Base-by-base conservation (phyloP, 1,139 yeast genomes). In the Meyerozyma athensensis region DNA sequence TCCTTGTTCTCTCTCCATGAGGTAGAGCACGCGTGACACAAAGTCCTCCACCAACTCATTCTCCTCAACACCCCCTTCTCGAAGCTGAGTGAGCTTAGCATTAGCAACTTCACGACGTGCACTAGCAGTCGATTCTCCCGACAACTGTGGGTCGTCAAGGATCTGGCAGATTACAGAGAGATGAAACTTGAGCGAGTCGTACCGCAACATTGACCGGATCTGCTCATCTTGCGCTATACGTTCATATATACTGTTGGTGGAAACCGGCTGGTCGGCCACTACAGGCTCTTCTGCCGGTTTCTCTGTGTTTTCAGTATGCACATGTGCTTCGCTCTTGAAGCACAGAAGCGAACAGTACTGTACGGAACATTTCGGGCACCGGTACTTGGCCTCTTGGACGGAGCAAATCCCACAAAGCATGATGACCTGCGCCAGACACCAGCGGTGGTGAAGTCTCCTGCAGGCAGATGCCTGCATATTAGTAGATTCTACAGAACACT, bases 41-140 rank as follows among this genome's bases (percentile, higher is more conserved):
- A 83, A 81, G 48, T 81, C 87, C 52, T 83, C 89, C 5, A 84
- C 75, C 30, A 79, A 58, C 43, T 66, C 77, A 50, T 84, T 83
- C 36, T 72, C 74, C 49, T 84, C 89, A 0, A 64, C 42, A 0
- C 94, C 94, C 2, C 84, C 83, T 6, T 49, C 55, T 20, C 94
- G 59, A 23, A 84, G 63, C 41, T 78, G 79, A 9, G 76, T 68
- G 18, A 84, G 59, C 45, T 81, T 80, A 47, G 77, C 65, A 41
- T 78, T 68, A 5, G 84, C 82, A 7, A 84, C 72, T 22, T 73
- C 79, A 17, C 64, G 48, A 30, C 86, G 59, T 13, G 78, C 82
- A 18, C 76, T 84, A 17, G 48, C 41, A 16, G 53, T 59, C 19
- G 59, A 58, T 40, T 70, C 74, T 9, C 72, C 68, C 2, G 82